phyloP scores from a whole-genome alignment of 768 basidiomycete species.

The Melanogaster broomeanus region DNA sequence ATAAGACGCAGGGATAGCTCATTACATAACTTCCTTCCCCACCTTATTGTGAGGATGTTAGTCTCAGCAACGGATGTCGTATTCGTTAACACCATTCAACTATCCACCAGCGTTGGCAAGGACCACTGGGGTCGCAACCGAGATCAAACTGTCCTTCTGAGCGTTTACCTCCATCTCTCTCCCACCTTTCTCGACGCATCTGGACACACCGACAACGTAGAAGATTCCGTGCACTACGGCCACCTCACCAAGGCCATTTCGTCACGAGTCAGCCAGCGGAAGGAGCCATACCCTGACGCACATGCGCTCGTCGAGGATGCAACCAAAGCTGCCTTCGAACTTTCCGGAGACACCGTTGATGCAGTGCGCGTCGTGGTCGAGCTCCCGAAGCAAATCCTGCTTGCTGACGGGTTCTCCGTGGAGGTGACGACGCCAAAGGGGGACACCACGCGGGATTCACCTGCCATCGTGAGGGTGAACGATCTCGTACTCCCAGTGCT shows the following conservation, averaged over 20 bases:
- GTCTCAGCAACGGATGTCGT: conserved; percentile 39
- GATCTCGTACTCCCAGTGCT: conserved; percentile 54
- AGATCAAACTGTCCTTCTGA: conserved; percentile 53
- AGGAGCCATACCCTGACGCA: conserved; percentile 27
- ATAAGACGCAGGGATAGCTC: too few relatives aligned
- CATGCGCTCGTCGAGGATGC: conserved; percentile 39
- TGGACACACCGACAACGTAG: conserved; percentile 51
- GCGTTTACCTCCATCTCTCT: conserved; percentile 44
- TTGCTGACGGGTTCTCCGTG: conserved; percentile 45
- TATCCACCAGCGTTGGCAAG: conserved; percentile 43
- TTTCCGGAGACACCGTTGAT: conserved; percentile 38
- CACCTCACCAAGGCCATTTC: conserved; percentile 53
- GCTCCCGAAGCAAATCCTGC: conserved; percentile 52
- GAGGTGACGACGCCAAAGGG: conserved; percentile 33
- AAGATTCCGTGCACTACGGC: conserved; percentile 66
- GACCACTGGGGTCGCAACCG: conserved; percentile 54
- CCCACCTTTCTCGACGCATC: conserved; percentile 44
- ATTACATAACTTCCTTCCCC: too few relatives aligned
- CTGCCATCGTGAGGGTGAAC: conserved; percentile 41
- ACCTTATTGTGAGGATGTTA: too few relatives aligned
- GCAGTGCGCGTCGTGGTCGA: conserved; percentile 44
- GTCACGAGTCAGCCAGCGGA: conserved; percentile 22
- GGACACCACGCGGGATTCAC: neutral
- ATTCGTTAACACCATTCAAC: conserved; percentile 43
- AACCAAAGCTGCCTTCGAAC: conserved; percentile 36